Base-by-base conservation (phyloP, 192 early-diverging fungal genomes). In the Coemansia sp. region DNA sequence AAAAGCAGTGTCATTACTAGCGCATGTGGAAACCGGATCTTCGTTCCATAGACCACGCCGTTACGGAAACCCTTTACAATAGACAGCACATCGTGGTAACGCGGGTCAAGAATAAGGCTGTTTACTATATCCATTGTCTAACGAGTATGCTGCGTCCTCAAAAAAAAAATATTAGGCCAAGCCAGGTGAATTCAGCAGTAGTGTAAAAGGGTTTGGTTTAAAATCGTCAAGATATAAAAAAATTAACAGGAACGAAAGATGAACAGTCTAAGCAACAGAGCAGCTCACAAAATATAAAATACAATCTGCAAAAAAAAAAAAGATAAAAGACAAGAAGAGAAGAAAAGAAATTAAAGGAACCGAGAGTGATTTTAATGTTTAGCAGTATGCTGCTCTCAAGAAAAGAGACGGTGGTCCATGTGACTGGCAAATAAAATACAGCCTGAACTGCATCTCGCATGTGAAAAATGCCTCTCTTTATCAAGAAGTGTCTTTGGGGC, bases 1-100 rank as follows among this genome's bases (percentile, higher is more conserved):
- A 98, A 98, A 63, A 98, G 78, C 59, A 98, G 80, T 7, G 96
- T 95, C 96, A 97, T 97, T 60, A 97, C 94, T 0, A 97, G 75
- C 17, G 95, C 95, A 75, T 97, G 95, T n/a, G 95, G 95, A 65
- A 97, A 96, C 48, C 96, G 84, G 61, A 98, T 89, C 79, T 97
- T 95, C 51, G 95, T 92, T 32, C 95, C 96, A 66, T 98, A 98
- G 10, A 98, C 96, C 49, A 93, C 86, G 63, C 96, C 96, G 75
- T 95, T 98, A 61, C 96, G 86, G 62, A 93, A 90, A 20, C 94
- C 94, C 75, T 97, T 97, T 55, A 97, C 75, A 36, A 97, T 89
- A 29, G 92, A 78, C 40, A 97, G 84, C 10, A 91, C 30, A 62
- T 93, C 90, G 81, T 91, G 91, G 83, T 92, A 87, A 59, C 84